A percentile compares a stretch with the other conserved stretches of the same genome.
Evolutionary conservation across 495 filamentous ascomycete genomes (phyloP).

Genomic region (Penicillium lagena): DNA sequence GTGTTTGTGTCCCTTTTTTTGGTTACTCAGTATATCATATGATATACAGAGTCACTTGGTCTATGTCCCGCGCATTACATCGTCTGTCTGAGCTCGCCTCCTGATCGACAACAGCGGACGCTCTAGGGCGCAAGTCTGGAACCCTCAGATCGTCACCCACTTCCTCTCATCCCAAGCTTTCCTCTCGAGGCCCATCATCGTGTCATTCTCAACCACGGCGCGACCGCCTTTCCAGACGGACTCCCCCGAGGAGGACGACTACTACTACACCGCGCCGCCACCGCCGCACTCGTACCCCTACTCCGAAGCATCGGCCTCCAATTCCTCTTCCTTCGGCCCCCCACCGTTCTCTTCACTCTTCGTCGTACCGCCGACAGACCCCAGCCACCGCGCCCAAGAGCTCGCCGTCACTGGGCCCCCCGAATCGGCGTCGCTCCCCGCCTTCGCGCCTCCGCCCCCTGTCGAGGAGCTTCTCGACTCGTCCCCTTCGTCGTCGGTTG

Average conservation of each 20-base stretch:
- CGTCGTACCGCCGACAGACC: slow-evolving; percentile 34
- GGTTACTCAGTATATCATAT: background rate
- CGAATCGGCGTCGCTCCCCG: slow-evolving; percentile 52
- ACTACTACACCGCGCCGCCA: slow-evolving; percentile 53
- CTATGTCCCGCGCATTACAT: too few relatives aligned
- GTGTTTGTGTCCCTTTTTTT: background rate
- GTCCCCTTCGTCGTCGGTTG: slow-evolving; percentile 44
- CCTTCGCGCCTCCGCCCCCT: slow-evolving; percentile 41
- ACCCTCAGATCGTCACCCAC: background rate
- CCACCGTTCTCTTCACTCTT: slow-evolving; percentile 64
- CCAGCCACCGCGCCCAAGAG: slow-evolving; percentile 37
- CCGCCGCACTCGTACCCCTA: slow-evolving; percentile 58
- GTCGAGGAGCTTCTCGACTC: slow-evolving; percentile 39
- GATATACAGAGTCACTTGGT: too few relatives aligned
- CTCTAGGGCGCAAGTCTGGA: slow-evolving; percentile 16
- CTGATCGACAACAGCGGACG: slow-evolving; percentile 24
- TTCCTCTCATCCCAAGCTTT: too few relatives aligned
- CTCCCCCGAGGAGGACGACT: slow-evolving; percentile 41
- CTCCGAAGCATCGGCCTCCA: slow-evolving; percentile 60
- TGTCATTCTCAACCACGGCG: slow-evolving; percentile 52
- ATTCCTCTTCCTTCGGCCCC: slow-evolving; percentile 44
- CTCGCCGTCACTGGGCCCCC: slow-evolving; percentile 51
- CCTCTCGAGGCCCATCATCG: background rate
- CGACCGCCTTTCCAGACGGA: slow-evolving; percentile 45
- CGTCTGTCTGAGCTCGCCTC: slow-evolving; percentile 6